Evolutionary conservation across 164 flowering plant genomes (phyloP).

Genomic region (Umbellularia californica): DNA sequence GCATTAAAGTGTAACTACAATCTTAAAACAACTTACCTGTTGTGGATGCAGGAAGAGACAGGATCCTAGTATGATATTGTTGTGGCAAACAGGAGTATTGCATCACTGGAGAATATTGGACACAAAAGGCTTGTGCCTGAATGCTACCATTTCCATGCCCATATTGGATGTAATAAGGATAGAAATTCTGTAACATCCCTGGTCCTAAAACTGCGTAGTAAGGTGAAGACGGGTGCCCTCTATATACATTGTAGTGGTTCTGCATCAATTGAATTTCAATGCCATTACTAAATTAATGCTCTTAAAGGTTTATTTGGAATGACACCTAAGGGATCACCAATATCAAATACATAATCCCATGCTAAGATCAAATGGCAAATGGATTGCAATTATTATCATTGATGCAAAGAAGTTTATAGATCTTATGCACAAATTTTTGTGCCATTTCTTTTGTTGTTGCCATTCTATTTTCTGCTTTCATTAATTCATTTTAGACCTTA

Average conservation of each 20-base stretch:
- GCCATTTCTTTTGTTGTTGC: too few relatives aligned
- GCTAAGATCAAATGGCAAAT: too few relatives aligned
- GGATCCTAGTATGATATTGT: constrained; percentile 31
- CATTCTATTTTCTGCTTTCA: too few relatives aligned
- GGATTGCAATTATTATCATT: too few relatives aligned
- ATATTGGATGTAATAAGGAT: constrained; percentile 50
- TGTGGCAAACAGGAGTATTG: constrained; percentile 51
- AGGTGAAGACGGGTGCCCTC: constrained; percentile 49
- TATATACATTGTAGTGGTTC: constrained; percentile 53
- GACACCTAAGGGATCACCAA: too few relatives aligned
- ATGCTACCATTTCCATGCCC: constrained; percentile 27
- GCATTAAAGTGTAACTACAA: neutral
- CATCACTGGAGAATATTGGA: constrained; percentile 45
- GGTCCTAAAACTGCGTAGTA: constrained; percentile 32
- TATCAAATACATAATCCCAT: too few relatives aligned
- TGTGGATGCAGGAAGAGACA: constrained; percentile 44
- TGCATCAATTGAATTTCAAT: constrained; percentile 16
- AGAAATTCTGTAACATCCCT: constrained; percentile 35
- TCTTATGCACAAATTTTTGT: too few relatives aligned
- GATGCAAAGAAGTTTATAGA: too few relatives aligned
- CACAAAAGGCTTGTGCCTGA: constrained; percentile 38
- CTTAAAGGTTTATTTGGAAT: too few relatives aligned
- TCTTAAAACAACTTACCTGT: constrained; percentile 18
- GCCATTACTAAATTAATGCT: too few relatives aligned
- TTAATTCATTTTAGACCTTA: too few relatives aligned